Conservation (phyloP, 1,284 basidiomycete species). For the Grifola frondosa region DNA sequence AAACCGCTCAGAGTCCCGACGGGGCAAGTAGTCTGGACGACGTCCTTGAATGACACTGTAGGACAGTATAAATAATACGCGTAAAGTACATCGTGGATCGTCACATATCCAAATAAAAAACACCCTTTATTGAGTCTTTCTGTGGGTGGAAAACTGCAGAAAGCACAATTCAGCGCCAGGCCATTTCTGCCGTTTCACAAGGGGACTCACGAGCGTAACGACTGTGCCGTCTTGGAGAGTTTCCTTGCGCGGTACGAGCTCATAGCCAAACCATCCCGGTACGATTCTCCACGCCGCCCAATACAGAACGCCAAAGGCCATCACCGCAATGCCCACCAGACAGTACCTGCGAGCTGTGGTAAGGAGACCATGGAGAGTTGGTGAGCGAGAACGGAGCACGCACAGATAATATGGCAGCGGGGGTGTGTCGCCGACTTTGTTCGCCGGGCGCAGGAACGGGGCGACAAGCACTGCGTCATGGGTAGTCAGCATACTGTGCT, state of each 20-base stretch:
- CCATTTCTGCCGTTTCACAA: too few species aligned
- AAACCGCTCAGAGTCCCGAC: too few species aligned
- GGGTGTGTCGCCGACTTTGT: conserved; percentile 53
- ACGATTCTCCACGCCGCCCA: conserved; percentile 54
- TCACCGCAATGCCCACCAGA: conserved; percentile 49
- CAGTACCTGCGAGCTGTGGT: conserved; percentile 39
- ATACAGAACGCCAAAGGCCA: conserved; percentile 46
- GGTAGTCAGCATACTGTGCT: background rate
- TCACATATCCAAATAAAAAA: too few species aligned
- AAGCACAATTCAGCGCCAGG: too few species aligned
- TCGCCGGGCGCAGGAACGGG: conserved; percentile 52
- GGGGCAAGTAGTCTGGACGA: too few species aligned
- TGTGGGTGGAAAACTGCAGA: too few species aligned
- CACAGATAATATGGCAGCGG: conserved; percentile 57
- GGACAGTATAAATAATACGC: too few species aligned
- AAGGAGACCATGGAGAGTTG: background rate
- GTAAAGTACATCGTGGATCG: too few species aligned
- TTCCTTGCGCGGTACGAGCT: conserved; percentile 45
- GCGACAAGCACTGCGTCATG: conserved; percentile 43
- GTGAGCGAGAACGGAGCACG: conserved; percentile 17
- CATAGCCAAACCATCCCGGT: conserved; percentile 47
- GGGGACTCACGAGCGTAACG: conserved; percentile 45
- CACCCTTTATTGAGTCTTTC: too few species aligned
- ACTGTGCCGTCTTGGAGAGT: conserved; percentile 51
- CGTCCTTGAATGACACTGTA: too few species aligned